Evolutionary conservation across 2,329 filamentous ascomycete species (phyloP).

Genomic region (Celoporthe dispersa): DNA sequence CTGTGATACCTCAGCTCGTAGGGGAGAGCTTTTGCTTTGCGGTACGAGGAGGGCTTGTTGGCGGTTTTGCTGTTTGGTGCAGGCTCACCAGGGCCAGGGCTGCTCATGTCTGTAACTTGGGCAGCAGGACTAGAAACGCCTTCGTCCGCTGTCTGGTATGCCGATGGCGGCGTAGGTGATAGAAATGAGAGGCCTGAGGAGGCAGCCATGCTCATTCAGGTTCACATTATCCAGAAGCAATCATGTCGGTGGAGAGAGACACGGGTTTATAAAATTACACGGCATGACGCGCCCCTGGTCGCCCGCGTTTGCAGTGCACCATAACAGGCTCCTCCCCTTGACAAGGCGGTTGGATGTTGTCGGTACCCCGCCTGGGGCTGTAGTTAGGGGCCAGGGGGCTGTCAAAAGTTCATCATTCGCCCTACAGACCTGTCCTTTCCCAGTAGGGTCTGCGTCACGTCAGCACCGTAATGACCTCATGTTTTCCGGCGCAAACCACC

Average conservation of each 20-base stretch:
- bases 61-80: not conserved
- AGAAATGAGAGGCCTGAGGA: conserved; percentile 35
- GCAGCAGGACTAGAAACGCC: conserved; percentile 3
- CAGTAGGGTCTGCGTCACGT: not conserved
- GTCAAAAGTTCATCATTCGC: not conserved
- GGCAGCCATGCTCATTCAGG: conserved; percentile 33
- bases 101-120: conserved; percentile 30
- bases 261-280: not conserved
- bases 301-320: not conserved
- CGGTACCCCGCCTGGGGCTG: not conserved
- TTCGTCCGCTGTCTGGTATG: conserved; percentile 25
- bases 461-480: not conserved
- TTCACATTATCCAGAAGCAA: conserved; percentile 1
- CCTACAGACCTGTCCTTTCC: not conserved
- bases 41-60: conserved; percentile 45
- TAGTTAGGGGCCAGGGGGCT: not conserved
- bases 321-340: no score
- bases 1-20: conserved; percentile 69
- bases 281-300: conserved; percentile 1
- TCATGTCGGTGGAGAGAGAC: not conserved
- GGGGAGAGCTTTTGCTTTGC: conserved; percentile 59
- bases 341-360: not conserved
- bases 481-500: not conserved
- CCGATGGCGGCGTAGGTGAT: conserved; percentile 31
- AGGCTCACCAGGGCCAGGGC: conserved; percentile 32